phyloP scores from a whole-genome alignment of 768 basidiomycete species.

The Tylopilus balloui region DNA sequence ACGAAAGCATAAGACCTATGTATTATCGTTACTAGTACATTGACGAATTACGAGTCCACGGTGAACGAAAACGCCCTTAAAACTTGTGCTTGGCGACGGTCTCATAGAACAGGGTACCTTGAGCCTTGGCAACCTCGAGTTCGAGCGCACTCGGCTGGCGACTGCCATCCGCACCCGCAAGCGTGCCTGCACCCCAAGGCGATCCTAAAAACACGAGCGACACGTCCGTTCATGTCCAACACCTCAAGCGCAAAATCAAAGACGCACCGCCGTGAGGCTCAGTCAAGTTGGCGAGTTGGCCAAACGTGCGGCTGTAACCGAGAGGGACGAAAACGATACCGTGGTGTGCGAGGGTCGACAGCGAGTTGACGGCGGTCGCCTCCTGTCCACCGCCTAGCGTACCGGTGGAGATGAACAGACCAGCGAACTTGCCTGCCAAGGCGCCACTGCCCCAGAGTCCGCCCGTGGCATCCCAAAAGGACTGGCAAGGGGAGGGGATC shows the following conservation, averaged over 20 bases:
- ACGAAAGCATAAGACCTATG: too few relatives aligned
- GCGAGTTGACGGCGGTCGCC: slow-evolving; percentile 43
- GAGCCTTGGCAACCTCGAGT: slow-evolving; percentile 45
- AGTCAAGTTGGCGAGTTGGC: slow-evolving; percentile 38
- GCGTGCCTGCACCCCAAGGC: slow-evolving; percentile 75
- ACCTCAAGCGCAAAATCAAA: background rate
- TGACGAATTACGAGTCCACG: too few relatives aligned
- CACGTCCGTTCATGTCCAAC: background rate
- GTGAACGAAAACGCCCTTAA: background rate
- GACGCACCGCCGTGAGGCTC: slow-evolving; percentile 57
- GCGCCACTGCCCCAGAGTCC: slow-evolving; percentile 54
- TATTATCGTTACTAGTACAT: too few relatives aligned
- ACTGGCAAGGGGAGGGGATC: slow-evolving; percentile 31
- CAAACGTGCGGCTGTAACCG: slow-evolving; percentile 52
- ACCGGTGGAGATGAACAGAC: slow-evolving; percentile 69
- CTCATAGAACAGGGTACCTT: slow-evolving; percentile 53
- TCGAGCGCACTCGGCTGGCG: slow-evolving; percentile 51
- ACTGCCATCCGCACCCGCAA: slow-evolving; percentile 42
- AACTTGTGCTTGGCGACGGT: slow-evolving; percentile 22
- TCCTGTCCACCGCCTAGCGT: slow-evolving; percentile 82
- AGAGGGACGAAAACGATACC: slow-evolving; percentile 69
- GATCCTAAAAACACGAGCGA: slow-evolving; percentile 45
- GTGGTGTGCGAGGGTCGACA: slow-evolving; percentile 67
- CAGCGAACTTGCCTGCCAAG: slow-evolving; percentile 71
- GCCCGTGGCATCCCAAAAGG: slow-evolving; percentile 77